phyloP scores from a whole-genome alignment of 176 grass and related monocot species.

The Oropetium thomaeum region DNA sequence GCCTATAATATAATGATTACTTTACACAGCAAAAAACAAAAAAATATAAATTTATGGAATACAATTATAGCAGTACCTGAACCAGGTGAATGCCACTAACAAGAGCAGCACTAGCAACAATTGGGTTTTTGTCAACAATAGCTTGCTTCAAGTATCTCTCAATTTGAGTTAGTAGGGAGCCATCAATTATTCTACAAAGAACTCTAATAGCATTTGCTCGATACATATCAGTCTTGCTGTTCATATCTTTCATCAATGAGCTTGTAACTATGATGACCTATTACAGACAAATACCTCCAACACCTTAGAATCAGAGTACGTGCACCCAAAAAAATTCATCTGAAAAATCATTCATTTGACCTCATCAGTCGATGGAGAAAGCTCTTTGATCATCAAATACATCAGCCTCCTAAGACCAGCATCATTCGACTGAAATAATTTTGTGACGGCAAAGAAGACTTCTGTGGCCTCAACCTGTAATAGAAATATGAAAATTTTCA shows the following conservation, averaged over 20 bases:
- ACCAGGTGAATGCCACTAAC: slow-evolving; percentile 90
- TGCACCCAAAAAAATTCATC: not conserved
- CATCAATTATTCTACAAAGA: slow-evolving; percentile 93
- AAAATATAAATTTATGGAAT: not conserved
- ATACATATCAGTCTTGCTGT: slow-evolving; percentile 99
- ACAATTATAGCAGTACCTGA: slow-evolving; percentile 62
- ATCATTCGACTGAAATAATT: slow-evolving; percentile 93
- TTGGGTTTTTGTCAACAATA: slow-evolving; percentile 96
- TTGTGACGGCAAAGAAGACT: slow-evolving; percentile 97
- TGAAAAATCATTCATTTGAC: slow-evolving; percentile 38
- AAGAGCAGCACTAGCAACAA: slow-evolving; percentile 92
- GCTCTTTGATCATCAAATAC: slow-evolving; percentile 99
- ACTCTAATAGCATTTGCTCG: slow-evolving; percentile 96
- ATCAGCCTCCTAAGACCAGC: slow-evolving; percentile 88
- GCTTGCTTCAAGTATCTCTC: slow-evolving; percentile 99
- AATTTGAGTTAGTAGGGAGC: slow-evolving; percentile 85
- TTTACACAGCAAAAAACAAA: not conserved
- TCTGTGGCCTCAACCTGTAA: slow-evolving; percentile 86
- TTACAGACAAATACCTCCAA: slow-evolving; percentile 8
- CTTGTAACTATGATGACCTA: slow-evolving; percentile 99
- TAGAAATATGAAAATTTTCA: slow-evolving; percentile 14
- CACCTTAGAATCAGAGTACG: slow-evolving; percentile 22
- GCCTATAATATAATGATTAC: slow-evolving; percentile 39
- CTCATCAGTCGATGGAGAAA: slow-evolving; percentile 93
- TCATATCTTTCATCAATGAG: slow-evolving; percentile 99